Base-by-base conservation (phyloP, 192 early-diverging fungal species). In the Paraglomus brasilianum region DNA sequence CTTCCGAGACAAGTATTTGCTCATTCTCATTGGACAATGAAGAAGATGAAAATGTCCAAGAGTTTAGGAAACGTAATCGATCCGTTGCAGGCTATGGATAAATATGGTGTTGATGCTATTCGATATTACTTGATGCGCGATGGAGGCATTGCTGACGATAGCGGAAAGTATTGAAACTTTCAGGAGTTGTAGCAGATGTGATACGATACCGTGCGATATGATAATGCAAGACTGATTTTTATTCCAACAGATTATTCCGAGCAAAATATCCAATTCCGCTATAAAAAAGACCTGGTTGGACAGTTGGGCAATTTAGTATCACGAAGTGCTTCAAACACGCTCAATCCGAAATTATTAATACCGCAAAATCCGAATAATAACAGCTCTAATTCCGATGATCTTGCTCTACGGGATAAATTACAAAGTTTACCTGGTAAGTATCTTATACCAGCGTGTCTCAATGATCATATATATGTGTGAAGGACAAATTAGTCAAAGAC, bases 21-120 rank as follows among this genome's bases (percentile, higher is more conserved):
- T 1, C 96, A 98, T 71, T 93, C 92, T 17, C 96, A 98, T 76
- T 98, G 95, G 95, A 91, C 94, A 1, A 88, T 92, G 81, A 80
- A 80, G 24, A 84, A 86, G 60, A 84, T 89, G 51, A 98, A 98
- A 76, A 98, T 98, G 95, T 96, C 94, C 22, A 98, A 98, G 75
- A 92, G 89, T 80, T 76, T 80, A 50, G 94, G 94, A 13, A 98
- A 96, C 66, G 96, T 96, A 0, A 92, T 88, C 0, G 92, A 97
- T 71, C 96, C 96, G 1, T 82, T 89, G 63, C 75, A 79, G 38
- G 80, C 87, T 22, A 78, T 97, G 53, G 60, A 86, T 8, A 64
- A 68, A 17, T 96, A 86, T 67, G 94, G 96, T 5, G 87, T 92
- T 5, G 96, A 98, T 69, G 73, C 93, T 7, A 82, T 96, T 17